Evolutionary conservation across 1,284 basidiomycete genomes (phyloP).

Genomic region (Naganishia sp.): DNA sequence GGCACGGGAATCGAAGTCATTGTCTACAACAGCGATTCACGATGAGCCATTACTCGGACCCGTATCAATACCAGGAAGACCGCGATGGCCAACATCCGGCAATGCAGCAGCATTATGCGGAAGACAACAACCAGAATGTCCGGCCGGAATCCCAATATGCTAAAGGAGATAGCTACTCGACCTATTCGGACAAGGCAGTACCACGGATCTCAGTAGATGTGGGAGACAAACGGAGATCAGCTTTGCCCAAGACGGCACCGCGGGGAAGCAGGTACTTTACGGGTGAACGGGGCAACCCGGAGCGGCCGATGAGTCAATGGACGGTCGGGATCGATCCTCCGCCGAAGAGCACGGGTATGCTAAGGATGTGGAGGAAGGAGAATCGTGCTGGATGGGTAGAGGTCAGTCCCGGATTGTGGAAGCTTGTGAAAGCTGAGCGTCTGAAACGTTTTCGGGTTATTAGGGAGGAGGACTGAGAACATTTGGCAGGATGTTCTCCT

Average conservation of each 20-base stretch:
- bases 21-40: background rate
- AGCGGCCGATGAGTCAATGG: conserved; percentile 33
- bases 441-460: background rate
- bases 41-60: conserved; percentile 11
- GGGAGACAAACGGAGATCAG: conserved; percentile 9
- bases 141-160: conserved; percentile 9
- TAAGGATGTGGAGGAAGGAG: conserved; percentile 54
- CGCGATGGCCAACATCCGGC: conserved; percentile 7
- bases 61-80: conserved; percentile 7
- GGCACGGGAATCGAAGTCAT: too few relatives aligned
- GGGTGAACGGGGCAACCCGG: conserved; percentile 19
- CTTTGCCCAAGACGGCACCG: conserved; percentile 16
- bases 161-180: conserved; percentile 12
- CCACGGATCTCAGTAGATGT: background rate
- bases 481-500: conserved; percentile 50
- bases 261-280: conserved; percentile 23
- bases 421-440: background rate
- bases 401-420: conserved; percentile 37
- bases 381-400: conserved; percentile 52
- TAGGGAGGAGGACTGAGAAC: conserved; percentile 49
- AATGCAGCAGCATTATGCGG: conserved; percentile 9
- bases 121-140: conserved; percentile 14
- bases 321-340: conserved; percentile 45
- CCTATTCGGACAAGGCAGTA: conserved; percentile 8
- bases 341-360: conserved; percentile 51